These are phyloP conservation scores for Hanseniaspora clermontiae DNA, from an alignment of 805 yeast genomes.

Conservation along the genomic window DNA sequence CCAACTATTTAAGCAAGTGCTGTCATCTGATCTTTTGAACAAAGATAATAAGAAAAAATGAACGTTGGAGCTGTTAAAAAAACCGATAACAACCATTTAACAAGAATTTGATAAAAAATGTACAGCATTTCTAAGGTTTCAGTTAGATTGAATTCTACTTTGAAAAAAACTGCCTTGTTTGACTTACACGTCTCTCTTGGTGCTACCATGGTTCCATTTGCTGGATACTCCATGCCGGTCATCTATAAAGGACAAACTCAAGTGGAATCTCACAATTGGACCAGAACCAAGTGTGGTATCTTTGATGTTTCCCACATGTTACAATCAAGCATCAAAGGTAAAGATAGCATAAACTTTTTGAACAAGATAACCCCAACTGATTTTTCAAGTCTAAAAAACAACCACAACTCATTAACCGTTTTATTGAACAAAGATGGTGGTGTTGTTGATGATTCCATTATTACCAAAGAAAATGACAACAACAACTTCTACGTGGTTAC, in stretches of 20 bases:
- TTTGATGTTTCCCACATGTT: conserved; percentile 97
- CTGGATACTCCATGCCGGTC: conserved; percentile 94
- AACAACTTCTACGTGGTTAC: conserved; percentile 67
- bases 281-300: conserved; percentile 71
- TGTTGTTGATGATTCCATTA: conserved; percentile 83
- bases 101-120: too few relatives aligned
- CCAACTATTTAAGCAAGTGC: neutral
- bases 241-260: conserved; percentile 74
- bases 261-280: conserved; percentile 91
- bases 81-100: neutral
- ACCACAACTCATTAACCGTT: conserved; percentile 64
- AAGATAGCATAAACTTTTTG: conserved; percentile 51
- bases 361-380: conserved; percentile 85
- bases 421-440: conserved; percentile 68
- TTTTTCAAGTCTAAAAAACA: conserved; percentile 41
- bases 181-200: conserved; percentile 66
- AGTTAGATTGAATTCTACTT: conserved; percentile 26
- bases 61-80: neutral
- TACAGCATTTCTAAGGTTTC: conserved; percentile 8
- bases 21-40: too few relatives aligned
- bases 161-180: conserved; percentile 64
- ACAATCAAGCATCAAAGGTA: conserved; percentile 70
- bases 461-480: conserved; percentile 59
- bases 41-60: neutral
- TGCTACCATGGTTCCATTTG: conserved; percentile 90